Evolutionary conservation across 139 green algal species (phyloP), one percentile per base, ranked within the genome.

Genomic region (Klebsormidium nitens): DNA sequence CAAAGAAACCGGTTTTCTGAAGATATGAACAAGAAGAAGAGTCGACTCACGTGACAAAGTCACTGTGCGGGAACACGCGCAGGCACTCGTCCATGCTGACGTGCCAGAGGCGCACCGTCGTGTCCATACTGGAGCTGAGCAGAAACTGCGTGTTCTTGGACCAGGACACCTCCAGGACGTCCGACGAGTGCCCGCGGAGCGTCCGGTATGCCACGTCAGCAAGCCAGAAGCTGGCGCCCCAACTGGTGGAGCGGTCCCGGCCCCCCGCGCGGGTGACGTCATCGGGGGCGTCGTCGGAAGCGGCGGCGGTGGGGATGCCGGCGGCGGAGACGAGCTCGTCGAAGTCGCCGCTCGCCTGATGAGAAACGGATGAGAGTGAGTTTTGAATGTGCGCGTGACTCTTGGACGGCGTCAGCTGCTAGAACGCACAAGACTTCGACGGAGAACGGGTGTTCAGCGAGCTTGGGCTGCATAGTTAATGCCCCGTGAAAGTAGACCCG

Each of bases 81-180:
- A 85, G 70, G 57, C 80, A 85, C 48, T 78, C 52, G 31, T 81
- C 32, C 64, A 90, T 86, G 36, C 61, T 81, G 29, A 90, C 80
- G 81, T 94, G 87, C 91, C 91, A 96, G 68, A 96, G 76, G 37
- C 90, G 83, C 44, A 95, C 91, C 14, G 82, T 91, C 69, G 91
- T 92, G 81, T 96, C 91, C 80, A 93, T 90, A 2, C 83, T 91
- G 0, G 84, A 82, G 0, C 81, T 88, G n/a, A 96, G 84, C 56
- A 96, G 66, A 63, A 97, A 96, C 58, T 74, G 38, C 59, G 39
- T n/a, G 31, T 64, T 69, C 61, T 81, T 75, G 0, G 82, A 91
- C 91, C 91, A 97, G 59, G 74, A 84, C 14, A 97, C 29, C 72
- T 96, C 91, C 68, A 96, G 78, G 3, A 97, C 83, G 66, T 97